Conservation (phyloP, 371 early-diverging fungal genomes). For the Zychaea mexicana region DNA sequence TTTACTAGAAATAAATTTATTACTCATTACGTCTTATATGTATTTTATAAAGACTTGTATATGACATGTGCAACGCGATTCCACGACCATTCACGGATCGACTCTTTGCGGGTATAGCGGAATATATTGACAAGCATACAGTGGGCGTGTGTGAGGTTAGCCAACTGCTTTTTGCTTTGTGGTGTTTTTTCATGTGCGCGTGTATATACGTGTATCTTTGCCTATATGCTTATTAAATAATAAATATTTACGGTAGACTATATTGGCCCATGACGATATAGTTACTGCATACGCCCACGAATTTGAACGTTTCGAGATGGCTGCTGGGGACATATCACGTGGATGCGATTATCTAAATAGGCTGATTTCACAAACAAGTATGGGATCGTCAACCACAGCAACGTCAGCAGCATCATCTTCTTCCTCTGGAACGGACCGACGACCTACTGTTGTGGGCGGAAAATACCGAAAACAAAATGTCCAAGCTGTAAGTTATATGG, state of each 20-base stretch:
- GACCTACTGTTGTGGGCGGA: constrained; percentile 44
- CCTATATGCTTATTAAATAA: not conserved
- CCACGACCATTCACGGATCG: constrained; percentile 74
- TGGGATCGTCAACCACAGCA: too few species aligned
- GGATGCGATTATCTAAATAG: constrained; percentile 81
- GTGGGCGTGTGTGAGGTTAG: constrained; percentile 57
- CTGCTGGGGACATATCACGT: constrained; percentile 63
- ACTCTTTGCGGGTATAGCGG: constrained; percentile 71
- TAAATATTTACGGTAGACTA: constrained; percentile 31
- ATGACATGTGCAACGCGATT: constrained; percentile 73
- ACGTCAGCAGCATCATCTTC: too few species aligned
- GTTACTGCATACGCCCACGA: constrained; percentile 73
- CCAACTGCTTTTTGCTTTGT: too few species aligned
- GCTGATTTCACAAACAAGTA: constrained; percentile 38
- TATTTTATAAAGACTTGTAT: constrained; percentile 35
- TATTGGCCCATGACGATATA: constrained; percentile 69
- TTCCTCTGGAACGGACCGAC: constrained; percentile 33
- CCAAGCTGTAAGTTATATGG: constrained; percentile 55
- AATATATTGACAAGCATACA: constrained; percentile 66
- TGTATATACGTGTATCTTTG: not conserved
- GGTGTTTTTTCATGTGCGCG: too few species aligned
- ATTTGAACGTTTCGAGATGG: constrained; percentile 71
- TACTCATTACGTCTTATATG: not conserved
- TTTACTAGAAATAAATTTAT: not conserved
- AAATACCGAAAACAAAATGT: constrained; percentile 67